Evolutionary conservation across 805 yeast species (phyloP), one percentile per base, ranked within the genome.

Genomic region (Cyberlindnera suaveolens): DNA sequence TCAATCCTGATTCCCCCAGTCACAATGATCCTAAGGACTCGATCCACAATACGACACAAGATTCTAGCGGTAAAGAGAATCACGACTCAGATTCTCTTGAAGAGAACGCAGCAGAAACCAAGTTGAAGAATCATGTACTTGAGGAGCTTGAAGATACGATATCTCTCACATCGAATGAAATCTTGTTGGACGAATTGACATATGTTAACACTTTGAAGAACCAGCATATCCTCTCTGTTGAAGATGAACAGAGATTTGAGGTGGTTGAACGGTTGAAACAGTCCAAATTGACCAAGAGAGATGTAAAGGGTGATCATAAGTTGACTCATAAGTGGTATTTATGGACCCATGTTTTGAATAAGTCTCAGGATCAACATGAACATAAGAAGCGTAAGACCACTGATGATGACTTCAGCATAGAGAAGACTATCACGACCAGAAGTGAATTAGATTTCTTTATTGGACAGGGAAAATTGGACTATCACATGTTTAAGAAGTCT

Each of bases 151-250:
- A 23, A 17, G 34, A 37, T 17, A 23, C 29, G 20, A 15, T 36
- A 10, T 36, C 38, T 16, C 13, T 37, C n/a, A 30, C 32, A 13
- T 31, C 40, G 5, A 19, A 30, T 10, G 40, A 38, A 29, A 38
- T 31, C 10, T 8, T 13, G 16, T 31, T 38, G 34, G 40, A 38
- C 14, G n/a, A 19, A 19, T 31, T 20, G 29, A 38, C 40, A 4
- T 17, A 31, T 18, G 16, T 31, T 10, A 38, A 38, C 35, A 38
- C 40, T 8, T 19, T 38, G 18, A 38, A 38, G 40, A 38, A 38
- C 29, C 40, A 38, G 29, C 35, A 31, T 15, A 38, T 38, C 17
- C 20, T 30, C 18, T 18, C 40, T 7, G 20, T 13, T 11, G 40
- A 38, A 20, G 29, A 38, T 19, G 40, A 38, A 27, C 17, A 10